A percentile compares a stretch with the other conserved stretches of the same genome.
phyloP scores from a whole-genome alignment of 768 basidiomycete species.

The Lactarius trivialis region DNA sequence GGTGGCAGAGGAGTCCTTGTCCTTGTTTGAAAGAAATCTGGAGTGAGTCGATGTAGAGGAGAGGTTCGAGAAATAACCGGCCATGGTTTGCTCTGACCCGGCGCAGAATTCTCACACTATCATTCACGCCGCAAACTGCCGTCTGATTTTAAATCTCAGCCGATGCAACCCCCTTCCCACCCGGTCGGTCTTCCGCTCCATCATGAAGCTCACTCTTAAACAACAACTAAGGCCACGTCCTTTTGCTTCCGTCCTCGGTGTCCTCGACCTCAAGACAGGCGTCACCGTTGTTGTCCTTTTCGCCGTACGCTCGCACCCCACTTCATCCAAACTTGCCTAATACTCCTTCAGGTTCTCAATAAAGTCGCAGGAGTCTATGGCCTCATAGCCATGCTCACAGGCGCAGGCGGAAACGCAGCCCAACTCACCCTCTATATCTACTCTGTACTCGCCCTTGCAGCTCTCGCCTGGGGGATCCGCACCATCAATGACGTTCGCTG shows the following conservation, averaged over 20 bases:
- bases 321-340: background rate
- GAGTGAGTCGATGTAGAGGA: constrained; percentile 55
- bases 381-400: constrained; percentile 82
- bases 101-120: background rate
- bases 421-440: constrained; percentile 93
- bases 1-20: constrained; percentile 19
- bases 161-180: background rate
- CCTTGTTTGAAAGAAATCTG: constrained; percentile 54
- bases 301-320: constrained; percentile 46
- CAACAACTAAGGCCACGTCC: constrained; percentile 83
- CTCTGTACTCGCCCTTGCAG: constrained; percentile 75
- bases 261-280: constrained; percentile 92
- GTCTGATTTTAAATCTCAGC: background rate
- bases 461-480: constrained; percentile 79
- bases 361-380: constrained; percentile 98
- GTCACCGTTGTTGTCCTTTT: constrained; percentile 85
- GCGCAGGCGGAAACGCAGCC: constrained; percentile 86
- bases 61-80: constrained; percentile 80
- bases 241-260: constrained; percentile 72
- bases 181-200: background rate
- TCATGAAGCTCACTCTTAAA: constrained; percentile 75
- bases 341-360: constrained; percentile 65
- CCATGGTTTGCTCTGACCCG: constrained; percentile 35
- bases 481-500: constrained; percentile 74
- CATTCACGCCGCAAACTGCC: background rate